Evolutionary conservation across 164 flowering plant genomes (phyloP).

Genomic region (Vitis riparia): DNA sequence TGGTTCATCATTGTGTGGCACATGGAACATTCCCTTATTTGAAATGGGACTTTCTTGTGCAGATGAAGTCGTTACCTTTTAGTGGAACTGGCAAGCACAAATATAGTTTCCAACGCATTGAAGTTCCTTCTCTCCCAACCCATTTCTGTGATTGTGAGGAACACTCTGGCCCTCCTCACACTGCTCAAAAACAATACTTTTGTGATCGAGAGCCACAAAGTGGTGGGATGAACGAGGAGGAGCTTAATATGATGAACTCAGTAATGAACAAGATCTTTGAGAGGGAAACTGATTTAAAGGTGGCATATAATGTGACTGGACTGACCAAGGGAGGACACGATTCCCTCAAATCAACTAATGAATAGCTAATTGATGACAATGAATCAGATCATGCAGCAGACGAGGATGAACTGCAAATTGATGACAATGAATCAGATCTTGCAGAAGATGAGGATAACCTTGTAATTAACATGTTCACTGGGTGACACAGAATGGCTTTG

Average conservation of each 20-base stretch:
- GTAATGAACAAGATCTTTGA: slow-evolving; percentile 70
- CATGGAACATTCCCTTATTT: no score
- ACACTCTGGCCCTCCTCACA: no score
- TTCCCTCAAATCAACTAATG: slow-evolving; percentile 13
- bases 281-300: slow-evolving; percentile 27
- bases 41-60: no score
- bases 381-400: slow-evolving; percentile 34
- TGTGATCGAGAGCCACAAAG: no score
- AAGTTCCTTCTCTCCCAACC: no score
- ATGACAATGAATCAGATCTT: slow-evolving; percentile 27
- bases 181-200: no score
- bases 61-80: no score
- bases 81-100: no score
- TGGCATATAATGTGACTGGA: not conserved
- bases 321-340: slow-evolving; percentile 10
- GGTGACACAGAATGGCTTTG: slow-evolving; percentile 11
- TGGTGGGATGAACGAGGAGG: no score
- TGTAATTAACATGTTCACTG: slow-evolving; percentile 47
- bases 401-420: slow-evolving; percentile 15
- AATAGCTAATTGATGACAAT: slow-evolving; percentile 21
- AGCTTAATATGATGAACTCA: slow-evolving; percentile 66
- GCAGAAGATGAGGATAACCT: slow-evolving; percentile 52
- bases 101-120: no score
- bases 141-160: no score
- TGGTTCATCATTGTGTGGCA: no score